phyloP scores from a whole-genome alignment of 2,329 filamentous ascomycete genomes.

The Penicillium sp. region DNA sequence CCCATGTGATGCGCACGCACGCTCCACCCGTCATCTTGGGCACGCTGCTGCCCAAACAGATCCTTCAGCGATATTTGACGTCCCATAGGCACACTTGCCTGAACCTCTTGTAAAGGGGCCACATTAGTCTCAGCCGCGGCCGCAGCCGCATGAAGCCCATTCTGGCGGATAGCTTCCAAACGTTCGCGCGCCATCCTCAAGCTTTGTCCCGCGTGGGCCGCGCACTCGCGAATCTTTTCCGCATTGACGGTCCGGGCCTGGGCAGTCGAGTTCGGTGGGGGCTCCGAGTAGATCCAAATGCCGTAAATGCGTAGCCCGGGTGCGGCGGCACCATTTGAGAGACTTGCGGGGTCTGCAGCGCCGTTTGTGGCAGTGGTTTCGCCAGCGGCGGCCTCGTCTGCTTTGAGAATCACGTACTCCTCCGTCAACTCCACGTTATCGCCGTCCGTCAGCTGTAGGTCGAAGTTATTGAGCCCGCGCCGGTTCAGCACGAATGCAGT shows the following conservation, averaged over 20 bases:
- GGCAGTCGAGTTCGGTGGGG: slow-evolving; percentile 56
- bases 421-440: slow-evolving; percentile 66
- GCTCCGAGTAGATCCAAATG: slow-evolving; percentile 66
- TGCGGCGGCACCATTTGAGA: slow-evolving; percentile 11
- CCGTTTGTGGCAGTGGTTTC: slow-evolving; percentile 22
- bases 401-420: slow-evolving; percentile 62
- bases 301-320: slow-evolving; percentile 53
- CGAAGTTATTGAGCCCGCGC: slow-evolving; percentile 69
- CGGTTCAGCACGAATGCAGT: slow-evolving; percentile 72
- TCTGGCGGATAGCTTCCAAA: slow-evolving; percentile 37
- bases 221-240: slow-evolving; percentile 57
- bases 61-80: slow-evolving; percentile 56
- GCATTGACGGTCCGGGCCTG: slow-evolving; percentile 54
- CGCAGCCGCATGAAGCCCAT: slow-evolving; percentile 35
- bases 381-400: slow-evolving; percentile 37
- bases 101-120: slow-evolving; percentile 39
- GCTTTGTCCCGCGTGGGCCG: slow-evolving; percentile 53
- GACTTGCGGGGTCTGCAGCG: slow-evolving; percentile 17
- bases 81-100: slow-evolving; percentile 52
- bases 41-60: slow-evolving; percentile 57
- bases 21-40: slow-evolving; percentile 54
- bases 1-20: slow-evolving; percentile 48
- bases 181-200: slow-evolving; percentile 47
- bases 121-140: slow-evolving; percentile 30
- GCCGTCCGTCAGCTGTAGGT: slow-evolving; percentile 60